Percentiles rank a stretch among this genome's conserved stretches.
phyloP scores from a whole-genome alignment of 2,329 filamentous ascomycete species.

The Alternaria burnsii region DNA sequence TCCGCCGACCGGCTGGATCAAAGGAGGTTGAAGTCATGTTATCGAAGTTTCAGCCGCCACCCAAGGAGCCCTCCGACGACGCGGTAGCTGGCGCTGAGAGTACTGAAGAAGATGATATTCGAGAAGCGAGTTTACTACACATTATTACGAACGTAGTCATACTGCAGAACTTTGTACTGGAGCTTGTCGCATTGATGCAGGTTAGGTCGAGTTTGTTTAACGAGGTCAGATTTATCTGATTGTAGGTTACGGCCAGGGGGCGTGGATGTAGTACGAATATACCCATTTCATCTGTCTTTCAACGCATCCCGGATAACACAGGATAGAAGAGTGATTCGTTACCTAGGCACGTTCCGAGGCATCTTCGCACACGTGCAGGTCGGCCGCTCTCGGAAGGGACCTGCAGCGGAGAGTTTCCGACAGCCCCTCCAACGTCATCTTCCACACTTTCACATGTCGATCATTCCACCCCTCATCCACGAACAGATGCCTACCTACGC shows the following conservation, averaged over 20 bases:
- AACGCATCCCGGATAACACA: constrained; percentile 11
- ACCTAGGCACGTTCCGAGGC: constrained; percentile 16
- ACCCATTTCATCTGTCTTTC: constrained; percentile 26
- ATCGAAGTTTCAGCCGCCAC: constrained; percentile 47
- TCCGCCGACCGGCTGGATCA: constrained; percentile 37
- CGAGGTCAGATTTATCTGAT: constrained; percentile 54
- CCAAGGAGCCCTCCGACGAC: constrained; percentile 33
- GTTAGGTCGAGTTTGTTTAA: constrained; percentile 58
- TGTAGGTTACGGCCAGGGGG: background rate
- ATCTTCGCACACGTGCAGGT: constrained; percentile 32
- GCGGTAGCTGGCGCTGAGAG: constrained; percentile 26
- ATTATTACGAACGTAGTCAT: constrained; percentile 61
- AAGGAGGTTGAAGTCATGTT: constrained; percentile 45
- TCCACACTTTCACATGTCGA: constrained; percentile 40
- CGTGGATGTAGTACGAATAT: constrained; percentile 30
- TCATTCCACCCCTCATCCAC: constrained; percentile 14
- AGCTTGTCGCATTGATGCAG: constrained; percentile 59
- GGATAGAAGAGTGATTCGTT: background rate
- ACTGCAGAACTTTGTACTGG: constrained; percentile 60
- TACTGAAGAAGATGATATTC: constrained; percentile 39
- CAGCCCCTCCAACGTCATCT: constrained; percentile 41
- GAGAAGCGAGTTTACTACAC: constrained; percentile 57
- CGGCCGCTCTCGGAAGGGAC: constrained; percentile 29
- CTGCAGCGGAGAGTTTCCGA: constrained; percentile 34
- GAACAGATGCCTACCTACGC: constrained; percentile 21